Evolutionary conservation across 106 monocot species (phyloP).

Genomic region (Phalaenopsis aphrodite): DNA sequence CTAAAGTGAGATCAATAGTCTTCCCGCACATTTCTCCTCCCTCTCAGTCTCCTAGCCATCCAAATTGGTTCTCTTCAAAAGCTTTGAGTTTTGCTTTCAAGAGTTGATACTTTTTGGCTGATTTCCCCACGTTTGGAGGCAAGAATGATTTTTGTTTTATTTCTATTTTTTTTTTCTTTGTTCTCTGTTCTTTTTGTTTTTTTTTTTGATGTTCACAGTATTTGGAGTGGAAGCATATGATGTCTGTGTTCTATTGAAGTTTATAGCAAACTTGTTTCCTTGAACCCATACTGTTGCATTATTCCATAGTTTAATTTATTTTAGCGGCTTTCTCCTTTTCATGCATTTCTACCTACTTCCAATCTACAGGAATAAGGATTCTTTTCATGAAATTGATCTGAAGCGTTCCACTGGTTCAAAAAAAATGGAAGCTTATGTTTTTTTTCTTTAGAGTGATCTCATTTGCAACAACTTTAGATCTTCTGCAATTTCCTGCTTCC

Average conservation of each 20-base stretch:
- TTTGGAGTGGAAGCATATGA: conserved; percentile 29
- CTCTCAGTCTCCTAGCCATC: background rate
- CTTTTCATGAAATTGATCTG: background rate
- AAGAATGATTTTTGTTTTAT: no score
- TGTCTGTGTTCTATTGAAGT: conserved; percentile 65
- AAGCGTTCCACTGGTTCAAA: background rate
- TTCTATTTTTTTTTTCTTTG: no score
- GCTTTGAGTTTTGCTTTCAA: background rate
- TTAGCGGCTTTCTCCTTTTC: background rate
- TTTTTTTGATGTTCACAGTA: no score
- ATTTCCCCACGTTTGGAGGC: no score
- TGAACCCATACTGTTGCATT: conserved; percentile 71
- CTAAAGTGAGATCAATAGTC: no score
- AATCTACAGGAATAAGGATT: background rate
- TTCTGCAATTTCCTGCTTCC: no score
- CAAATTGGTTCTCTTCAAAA: background rate
- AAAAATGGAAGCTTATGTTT: background rate
- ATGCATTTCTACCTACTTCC: background rate
- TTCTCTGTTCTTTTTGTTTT: no score
- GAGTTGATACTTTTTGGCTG: background rate
- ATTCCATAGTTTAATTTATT: conserved; percentile 37
- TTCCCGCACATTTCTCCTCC: no score
- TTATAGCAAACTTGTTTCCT: conserved; percentile 43
- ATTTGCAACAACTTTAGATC: no score
- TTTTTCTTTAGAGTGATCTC: no score